phyloP scores from a whole-genome alignment of 257 asterid species.

The Primulina tabacum region DNA sequence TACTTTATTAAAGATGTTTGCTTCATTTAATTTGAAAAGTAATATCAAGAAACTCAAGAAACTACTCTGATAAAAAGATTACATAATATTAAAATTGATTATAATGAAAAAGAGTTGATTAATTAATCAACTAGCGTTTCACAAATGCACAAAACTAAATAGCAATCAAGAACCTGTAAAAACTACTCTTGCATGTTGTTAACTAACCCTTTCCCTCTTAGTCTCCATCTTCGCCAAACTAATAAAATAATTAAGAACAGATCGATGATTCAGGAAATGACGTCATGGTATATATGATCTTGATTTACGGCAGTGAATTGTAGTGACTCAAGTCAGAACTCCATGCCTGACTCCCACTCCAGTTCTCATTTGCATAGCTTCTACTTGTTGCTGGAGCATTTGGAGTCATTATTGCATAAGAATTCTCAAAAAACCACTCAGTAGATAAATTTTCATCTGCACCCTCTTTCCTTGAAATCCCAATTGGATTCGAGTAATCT shows the following conservation, averaged over 20 bases:
- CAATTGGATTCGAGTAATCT: constrained; percentile 21
- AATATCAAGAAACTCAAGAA: background rate
- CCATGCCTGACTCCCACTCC: constrained; percentile 73
- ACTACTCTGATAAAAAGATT: background rate
- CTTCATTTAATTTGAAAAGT: background rate
- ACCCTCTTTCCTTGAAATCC: constrained; percentile 35
- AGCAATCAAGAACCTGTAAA: background rate
- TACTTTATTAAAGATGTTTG: background rate
- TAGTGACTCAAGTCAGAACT: constrained; percentile 45
- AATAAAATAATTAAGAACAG: background rate
- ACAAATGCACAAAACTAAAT: background rate
- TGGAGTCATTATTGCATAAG: constrained; percentile 36
- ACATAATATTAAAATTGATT: background rate
- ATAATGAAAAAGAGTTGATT: background rate
- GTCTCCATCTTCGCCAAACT: background rate
- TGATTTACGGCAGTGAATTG: constrained; percentile 47
- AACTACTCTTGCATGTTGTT: background rate
- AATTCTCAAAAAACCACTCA: constrained; percentile 38
- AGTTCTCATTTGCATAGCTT: constrained; percentile 33
- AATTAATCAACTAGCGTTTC: background rate
- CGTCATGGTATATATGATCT: background rate
- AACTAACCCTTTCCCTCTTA: background rate
- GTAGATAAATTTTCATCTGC: constrained; percentile 40
- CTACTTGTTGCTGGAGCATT: constrained; percentile 34
- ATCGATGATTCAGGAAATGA: background rate